phyloP scores from a whole-genome alignment of 768 basidiomycete genomes.

The Butyriboletus loyo region DNA sequence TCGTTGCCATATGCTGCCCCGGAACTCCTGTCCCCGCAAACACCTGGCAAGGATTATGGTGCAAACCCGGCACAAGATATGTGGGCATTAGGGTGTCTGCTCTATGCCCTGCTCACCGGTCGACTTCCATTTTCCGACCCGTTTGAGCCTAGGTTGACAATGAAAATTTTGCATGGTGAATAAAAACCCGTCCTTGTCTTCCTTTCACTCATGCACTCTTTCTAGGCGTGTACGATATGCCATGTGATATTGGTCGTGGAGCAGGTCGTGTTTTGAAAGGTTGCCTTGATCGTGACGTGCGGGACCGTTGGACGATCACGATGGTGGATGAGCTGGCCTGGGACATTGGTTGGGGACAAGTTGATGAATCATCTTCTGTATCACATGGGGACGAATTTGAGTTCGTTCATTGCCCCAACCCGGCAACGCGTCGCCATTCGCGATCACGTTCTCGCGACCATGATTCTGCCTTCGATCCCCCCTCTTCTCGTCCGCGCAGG shows the following conservation, averaged over 20 bases:
- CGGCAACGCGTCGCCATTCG: constrained; percentile 17
- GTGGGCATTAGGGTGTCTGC: constrained; percentile 91
- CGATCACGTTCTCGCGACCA: constrained; percentile 31
- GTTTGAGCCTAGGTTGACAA: constrained; percentile 87
- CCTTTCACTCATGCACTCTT: constrained; percentile 6
- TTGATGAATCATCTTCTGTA: constrained; percentile 33
- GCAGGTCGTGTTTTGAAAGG: constrained; percentile 72
- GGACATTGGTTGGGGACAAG: constrained; percentile 70
- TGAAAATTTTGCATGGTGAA: constrained; percentile 85
- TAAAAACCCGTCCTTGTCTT: constrained; percentile 23
- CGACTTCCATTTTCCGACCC: constrained; percentile 84
- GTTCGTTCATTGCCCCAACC: constrained; percentile 19
- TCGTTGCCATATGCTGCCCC: constrained; percentile 91
- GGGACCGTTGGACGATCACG: constrained; percentile 73
- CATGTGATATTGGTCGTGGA: constrained; percentile 52
- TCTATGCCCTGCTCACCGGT: constrained; percentile 83
- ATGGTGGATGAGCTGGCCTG: constrained; percentile 79
- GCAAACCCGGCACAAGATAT: constrained; percentile 80
- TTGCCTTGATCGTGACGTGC: constrained; percentile 66
- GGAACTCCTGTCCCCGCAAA: constrained; percentile 71
- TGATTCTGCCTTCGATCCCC: constrained; percentile 4
- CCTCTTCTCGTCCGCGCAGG: constrained; percentile 36
- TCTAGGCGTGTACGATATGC: constrained; percentile 62
- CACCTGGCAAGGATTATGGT: constrained; percentile 32
- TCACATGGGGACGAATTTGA: constrained; percentile 29